phyloP scores from a whole-genome alignment of 345 rosid species.

The Eucalyptus curtisii region DNA sequence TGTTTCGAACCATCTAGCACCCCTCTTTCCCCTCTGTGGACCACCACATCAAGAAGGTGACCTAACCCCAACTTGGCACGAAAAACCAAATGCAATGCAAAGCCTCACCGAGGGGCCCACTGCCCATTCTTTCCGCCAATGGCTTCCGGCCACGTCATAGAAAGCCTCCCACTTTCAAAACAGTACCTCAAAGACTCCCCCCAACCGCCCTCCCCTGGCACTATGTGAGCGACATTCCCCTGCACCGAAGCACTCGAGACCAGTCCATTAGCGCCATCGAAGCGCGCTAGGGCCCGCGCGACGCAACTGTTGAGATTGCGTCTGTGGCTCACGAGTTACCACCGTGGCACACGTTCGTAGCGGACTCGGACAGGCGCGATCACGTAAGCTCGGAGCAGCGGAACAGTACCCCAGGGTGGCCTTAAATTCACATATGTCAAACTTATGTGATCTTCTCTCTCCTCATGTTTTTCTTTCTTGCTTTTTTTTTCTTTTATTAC shows the following conservation, averaged over 20 bases:
- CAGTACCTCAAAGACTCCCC: no score
- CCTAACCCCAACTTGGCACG: no score
- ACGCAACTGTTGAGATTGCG: no score
- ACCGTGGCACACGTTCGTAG: rapidly evolving
- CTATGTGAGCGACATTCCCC: no score
- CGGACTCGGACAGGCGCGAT: rapidly evolving
- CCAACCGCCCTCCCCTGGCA: rapidly evolving
- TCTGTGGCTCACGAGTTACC: no score
- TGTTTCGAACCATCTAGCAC: background rate
- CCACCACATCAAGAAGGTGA: background rate
- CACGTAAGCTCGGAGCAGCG: rapidly evolving
- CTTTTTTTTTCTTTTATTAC: background rate
- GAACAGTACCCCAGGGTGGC: no score
- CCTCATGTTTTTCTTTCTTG: background rate
- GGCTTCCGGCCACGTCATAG: no score
- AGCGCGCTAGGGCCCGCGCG: rapidly evolving
- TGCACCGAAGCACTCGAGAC: no score
- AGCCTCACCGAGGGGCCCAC: rapidly evolving
- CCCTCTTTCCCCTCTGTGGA: background rate
- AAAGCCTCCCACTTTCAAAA: no score
- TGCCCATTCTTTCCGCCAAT: no score
- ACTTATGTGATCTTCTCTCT: background rate
- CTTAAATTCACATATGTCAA: background rate
- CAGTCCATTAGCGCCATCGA: no score
- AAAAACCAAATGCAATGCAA: no score